Base-by-base conservation (phyloP, 108 stramenopile genomes). In the Licmophora abbreviata region DNA sequence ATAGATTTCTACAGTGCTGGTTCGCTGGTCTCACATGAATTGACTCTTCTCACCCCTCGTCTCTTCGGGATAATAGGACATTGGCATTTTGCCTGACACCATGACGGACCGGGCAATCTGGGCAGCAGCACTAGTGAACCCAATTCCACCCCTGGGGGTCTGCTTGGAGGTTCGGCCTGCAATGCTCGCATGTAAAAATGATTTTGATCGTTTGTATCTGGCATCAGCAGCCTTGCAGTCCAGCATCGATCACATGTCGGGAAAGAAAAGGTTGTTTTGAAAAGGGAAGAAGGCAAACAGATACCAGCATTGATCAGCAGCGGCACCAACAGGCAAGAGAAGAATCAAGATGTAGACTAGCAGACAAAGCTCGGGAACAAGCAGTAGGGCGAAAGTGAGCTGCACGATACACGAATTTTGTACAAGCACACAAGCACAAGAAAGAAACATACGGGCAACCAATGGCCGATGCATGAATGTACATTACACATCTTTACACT, bases 101-200 rank as follows among this genome's bases (percentile, higher is more conserved):
- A 45, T 46, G 5, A 53, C 31, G 31, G 54, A 56, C 8, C 36
- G 67, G 27, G 67, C 67, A 21, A 14, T 61, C 21, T 58, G 58
- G 55, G 45, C 61, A 3, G 67, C 46, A 15, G 48, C 59, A 0
- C 23, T 61, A 0, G 24, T 68, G 34, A 68, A 68, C 45, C 67
- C 67, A 7, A n/a, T 54, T 4, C 55, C 27, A 50, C 29, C 48
- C 1, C 48, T 15, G 10, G 21, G 15, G 30, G 30, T 54, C 3
- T 54, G 52, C 26, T n/a, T 40, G 4, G 52, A 54, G n/a, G 40
- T 54, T 54, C 35, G 52, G 22, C 52, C 68, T 5, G 61, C 61
- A 1, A 36, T 69, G 36, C 29, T 69, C 38, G 49, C 44, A 0
- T 69, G 68, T 52, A 36, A 45, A n/a, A 69, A 69, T 40, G 56